phyloP scores from a whole-genome alignment of 176 grass and related monocot genomes.

The Carex pumila region DNA sequence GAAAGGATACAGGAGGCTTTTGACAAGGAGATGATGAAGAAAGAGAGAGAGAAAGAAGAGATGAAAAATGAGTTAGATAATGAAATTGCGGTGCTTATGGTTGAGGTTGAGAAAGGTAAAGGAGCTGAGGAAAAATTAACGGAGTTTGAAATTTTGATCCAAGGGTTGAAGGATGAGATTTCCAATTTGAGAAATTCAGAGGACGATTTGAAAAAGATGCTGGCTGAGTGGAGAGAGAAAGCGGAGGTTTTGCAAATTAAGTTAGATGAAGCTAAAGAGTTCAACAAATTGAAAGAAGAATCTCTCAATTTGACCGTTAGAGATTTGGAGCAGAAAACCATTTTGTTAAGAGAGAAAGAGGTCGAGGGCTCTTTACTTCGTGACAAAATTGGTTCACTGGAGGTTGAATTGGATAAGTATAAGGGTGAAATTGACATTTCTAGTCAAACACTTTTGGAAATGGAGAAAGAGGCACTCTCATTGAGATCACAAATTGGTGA shows the following conservation, averaged over 20 bases:
- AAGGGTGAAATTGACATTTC: conserved; percentile 40
- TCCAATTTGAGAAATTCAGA: conserved; percentile 37
- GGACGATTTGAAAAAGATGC: conserved; percentile 25
- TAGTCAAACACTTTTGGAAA: conserved; percentile 17
- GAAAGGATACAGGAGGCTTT: conserved; percentile 39
- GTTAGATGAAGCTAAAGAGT: conserved; percentile 60
- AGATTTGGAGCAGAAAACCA: conserved; percentile 53
- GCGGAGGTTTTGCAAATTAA: conserved; percentile 40
- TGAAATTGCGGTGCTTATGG: conserved; percentile 33
- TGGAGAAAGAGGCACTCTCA: conserved; percentile 50
- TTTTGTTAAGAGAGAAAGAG: conserved; percentile 51
- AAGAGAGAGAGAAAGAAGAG: conserved; percentile 23
- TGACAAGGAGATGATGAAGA: conserved; percentile 42
- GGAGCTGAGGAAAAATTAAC: conserved; percentile 30
- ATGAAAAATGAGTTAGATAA: conserved; percentile 36
- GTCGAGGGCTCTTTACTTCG: conserved; percentile 42
- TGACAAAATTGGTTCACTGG: conserved; percentile 52
- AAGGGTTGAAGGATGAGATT: conserved; percentile 32
- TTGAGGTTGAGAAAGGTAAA: conserved; percentile 47
- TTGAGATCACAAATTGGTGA: conserved; percentile 34
- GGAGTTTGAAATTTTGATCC: conserved; percentile 39
- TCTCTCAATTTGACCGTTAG: conserved; percentile 46
- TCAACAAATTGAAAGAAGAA: conserved; percentile 39
- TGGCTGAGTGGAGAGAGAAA: conserved; percentile 50
- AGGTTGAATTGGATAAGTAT: conserved; percentile 46